Conservation (phyloP, 495 filamentous ascomycete genomes). For the Neurospora sp. region DNA sequence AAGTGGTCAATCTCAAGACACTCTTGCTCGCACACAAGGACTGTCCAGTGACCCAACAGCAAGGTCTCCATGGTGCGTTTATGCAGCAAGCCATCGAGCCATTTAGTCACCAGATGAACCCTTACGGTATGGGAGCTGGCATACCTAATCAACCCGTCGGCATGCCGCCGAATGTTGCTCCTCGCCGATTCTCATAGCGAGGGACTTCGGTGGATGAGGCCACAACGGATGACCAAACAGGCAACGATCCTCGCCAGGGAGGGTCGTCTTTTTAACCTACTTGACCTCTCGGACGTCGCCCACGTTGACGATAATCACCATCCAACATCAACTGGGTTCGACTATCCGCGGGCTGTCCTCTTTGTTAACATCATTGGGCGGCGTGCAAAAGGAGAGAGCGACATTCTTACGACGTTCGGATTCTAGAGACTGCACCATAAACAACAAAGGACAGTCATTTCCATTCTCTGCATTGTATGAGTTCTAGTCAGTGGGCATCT, state of each 20-base stretch:
- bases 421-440: not conserved
- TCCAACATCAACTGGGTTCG: not conserved
- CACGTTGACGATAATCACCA: not conserved
- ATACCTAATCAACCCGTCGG: slow-evolving; percentile 45
- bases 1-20: slow-evolving; percentile 92
- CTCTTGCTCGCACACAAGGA: slow-evolving; percentile 92
- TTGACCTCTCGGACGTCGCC: not conserved
- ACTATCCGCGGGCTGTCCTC: not conserved
- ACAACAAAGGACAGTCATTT: not conserved
- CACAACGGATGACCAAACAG: not conserved
- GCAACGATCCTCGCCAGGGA: not conserved
- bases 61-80: slow-evolving; percentile 62
- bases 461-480: not conserved
- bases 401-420: not conserved
- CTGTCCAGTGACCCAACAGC: slow-evolving; percentile 82
- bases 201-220: not conserved
- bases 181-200: slow-evolving; percentile 40
- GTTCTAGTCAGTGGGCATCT: not conserved
- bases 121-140: slow-evolving; percentile 56
- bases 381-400: not conserved
- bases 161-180: slow-evolving; percentile 18
- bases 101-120: slow-evolving; percentile 53
- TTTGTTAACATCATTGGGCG: not conserved
- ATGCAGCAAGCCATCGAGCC: slow-evolving; percentile 46
- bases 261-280: not conserved